These are phyloP conservation scores for Gautieria morchelliformis DNA, from an alignment of 768 basidiomycete species.

Conservation along the genomic window DNA sequence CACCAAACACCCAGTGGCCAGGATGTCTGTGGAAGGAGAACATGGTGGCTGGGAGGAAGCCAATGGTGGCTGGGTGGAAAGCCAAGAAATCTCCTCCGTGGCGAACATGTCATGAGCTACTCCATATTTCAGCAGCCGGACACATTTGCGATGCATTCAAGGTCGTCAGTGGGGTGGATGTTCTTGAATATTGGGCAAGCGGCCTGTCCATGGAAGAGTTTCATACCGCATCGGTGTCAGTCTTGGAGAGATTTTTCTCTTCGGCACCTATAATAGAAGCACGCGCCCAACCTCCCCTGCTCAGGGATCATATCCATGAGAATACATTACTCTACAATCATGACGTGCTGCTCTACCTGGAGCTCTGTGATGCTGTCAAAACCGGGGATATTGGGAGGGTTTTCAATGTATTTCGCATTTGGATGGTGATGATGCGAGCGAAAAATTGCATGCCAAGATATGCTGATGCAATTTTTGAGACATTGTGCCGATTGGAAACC, in stretches of 20 bases:
- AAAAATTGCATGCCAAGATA: conserved; percentile 25
- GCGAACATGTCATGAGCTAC: background rate
- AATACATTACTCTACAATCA: conserved; percentile 25
- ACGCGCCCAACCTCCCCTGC: background rate
- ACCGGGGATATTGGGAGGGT: conserved; percentile 25
- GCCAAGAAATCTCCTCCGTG: background rate
- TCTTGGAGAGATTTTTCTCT: background rate
- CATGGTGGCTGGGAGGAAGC: background rate
- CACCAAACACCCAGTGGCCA: conserved; percentile 15
- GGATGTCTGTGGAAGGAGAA: conserved; percentile 11
- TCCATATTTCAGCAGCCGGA: background rate
- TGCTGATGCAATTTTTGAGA: conserved; percentile 24
- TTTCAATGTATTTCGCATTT: conserved; percentile 21
- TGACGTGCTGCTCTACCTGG: conserved; percentile 32
- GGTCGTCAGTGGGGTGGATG: no score
- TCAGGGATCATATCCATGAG: conserved; percentile 24
- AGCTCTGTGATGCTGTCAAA: conserved; percentile 26
- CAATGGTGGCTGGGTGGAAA: background rate
- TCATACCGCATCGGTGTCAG: background rate
- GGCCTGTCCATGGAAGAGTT: background rate
- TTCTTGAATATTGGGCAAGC: background rate
- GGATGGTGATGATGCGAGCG: conserved; percentile 22
- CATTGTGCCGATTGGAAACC: conserved; percentile 19
- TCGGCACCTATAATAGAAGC: background rate
- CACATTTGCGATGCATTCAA: background rate